Conservation (phyloP, 1,284 basidiomycete genomes). For the Fomitopsis pinicola region DNA sequence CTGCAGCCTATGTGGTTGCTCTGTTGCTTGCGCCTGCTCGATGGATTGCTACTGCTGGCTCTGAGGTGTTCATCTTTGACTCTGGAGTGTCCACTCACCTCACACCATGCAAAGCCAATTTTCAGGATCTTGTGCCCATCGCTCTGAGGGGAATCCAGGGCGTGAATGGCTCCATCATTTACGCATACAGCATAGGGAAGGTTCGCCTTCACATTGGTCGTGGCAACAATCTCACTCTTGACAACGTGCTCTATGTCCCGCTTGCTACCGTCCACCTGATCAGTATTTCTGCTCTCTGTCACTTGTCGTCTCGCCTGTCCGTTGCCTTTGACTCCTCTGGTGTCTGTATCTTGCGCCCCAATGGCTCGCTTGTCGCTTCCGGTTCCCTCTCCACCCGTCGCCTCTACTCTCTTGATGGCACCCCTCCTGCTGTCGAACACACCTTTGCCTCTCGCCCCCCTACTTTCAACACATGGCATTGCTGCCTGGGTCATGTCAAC, state of each 20-base stretch:
- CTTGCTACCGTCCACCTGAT: slow-evolving; percentile 3
- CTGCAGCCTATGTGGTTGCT: no score
- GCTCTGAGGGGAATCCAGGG: slow-evolving; percentile 23
- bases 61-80: slow-evolving; percentile 26
- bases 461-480: no score
- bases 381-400: no score
- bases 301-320: no score
- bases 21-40: no score
- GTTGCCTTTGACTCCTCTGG: no score
- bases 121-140: slow-evolving; percentile 23
- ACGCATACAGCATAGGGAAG: slow-evolving; percentile 25
- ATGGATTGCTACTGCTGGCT: background rate
- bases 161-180: slow-evolving; percentile 28
- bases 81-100: slow-evolving; percentile 28
- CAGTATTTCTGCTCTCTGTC: no score
- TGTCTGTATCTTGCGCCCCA: no score
- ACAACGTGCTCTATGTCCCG: background rate
- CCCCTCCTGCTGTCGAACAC: no score
- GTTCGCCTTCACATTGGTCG: slow-evolving; percentile 22
- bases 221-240: slow-evolving; percentile 10
- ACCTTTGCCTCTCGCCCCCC: no score
- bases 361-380: no score
- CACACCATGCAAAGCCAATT: slow-evolving; percentile 24
- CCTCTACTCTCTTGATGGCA: no score
- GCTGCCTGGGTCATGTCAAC: background rate